Evolutionary conservation across 371 early-diverging fungal species (phyloP).

Genomic region (Nematocida homosporus): DNA sequence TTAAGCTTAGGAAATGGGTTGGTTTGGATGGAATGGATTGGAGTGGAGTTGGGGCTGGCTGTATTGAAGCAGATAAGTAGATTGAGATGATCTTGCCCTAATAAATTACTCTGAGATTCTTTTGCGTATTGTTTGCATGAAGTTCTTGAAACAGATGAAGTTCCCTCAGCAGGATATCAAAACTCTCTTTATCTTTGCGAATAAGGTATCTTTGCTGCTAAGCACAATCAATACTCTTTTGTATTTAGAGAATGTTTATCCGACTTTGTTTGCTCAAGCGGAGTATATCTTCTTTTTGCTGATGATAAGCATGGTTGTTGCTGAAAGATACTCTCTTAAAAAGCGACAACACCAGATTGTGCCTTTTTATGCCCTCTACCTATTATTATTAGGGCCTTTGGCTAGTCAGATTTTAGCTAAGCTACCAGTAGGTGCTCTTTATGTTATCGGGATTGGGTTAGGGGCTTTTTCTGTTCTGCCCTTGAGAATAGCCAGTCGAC

Average conservation of each 20-base stretch:
- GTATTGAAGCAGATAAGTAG: no score
- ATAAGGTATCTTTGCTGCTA: constrained; percentile 21
- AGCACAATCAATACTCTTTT: neutral
- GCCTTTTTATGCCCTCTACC: constrained; percentile 6
- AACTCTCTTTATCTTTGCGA: neutral
- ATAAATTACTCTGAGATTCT: no score
- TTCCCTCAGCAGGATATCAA: neutral
- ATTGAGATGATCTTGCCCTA: no score
- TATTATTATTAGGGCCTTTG: neutral
- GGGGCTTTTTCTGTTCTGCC: neutral
- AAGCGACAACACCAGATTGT: neutral
- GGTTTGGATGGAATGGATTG: no score
- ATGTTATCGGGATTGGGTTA: neutral
- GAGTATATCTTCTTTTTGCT: constrained; percentile 10
- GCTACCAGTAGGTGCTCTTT: neutral
- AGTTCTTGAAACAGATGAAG: no score
- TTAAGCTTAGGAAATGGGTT: no score
- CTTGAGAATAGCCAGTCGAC: neutral
- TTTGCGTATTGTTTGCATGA: no score
- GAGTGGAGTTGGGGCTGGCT: no score
- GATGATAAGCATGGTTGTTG: neutral
- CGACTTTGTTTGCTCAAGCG: neutral
- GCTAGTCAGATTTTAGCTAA: neutral
- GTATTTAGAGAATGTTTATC: neutral
- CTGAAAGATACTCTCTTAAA: neutral